phyloP scores from a whole-genome alignment of 75 land plant genomes.

The Azolla pinnata region DNA sequence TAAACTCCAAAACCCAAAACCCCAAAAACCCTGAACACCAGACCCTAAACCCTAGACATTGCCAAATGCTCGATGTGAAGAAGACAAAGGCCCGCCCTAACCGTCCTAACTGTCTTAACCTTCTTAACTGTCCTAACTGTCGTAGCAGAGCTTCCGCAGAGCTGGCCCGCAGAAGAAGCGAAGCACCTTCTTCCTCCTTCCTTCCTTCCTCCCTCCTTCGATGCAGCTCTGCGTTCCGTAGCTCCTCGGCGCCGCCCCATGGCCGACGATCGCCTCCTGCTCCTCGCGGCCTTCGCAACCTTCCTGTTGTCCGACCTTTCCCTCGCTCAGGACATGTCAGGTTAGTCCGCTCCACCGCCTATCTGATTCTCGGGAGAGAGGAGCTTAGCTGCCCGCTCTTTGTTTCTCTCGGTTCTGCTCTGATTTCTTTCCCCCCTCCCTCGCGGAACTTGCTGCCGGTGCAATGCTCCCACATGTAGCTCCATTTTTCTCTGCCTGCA shows the following conservation, averaged over 20 bases:
- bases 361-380: not conserved
- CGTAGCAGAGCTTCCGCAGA: too few species aligned
- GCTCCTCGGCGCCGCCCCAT: too few species aligned
- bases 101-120: not conserved
- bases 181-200: not conserved
- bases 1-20: too few species aligned
- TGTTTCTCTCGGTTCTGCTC: not conserved
- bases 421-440: not conserved
- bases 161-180: not conserved
- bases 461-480: not conserved
- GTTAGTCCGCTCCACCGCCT: not conserved
- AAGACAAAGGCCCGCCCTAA: not conserved
- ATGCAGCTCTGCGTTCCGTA: not conserved
- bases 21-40: too few species aligned
- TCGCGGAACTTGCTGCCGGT: not conserved
- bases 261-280: not conserved
- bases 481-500: too few species aligned
- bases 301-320: not conserved
- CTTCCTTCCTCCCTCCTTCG: not conserved
- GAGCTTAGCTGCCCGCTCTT: not conserved
- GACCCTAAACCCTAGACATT: too few species aligned
- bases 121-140: not conserved
- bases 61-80: too few species aligned
- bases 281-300: not conserved
- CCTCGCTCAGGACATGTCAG: not conserved